Percentiles rank a stretch among this genome's conserved stretches.
Conservation (phyloP, 306 rosid species). For the Macrotyloma uniflorum region DNA sequence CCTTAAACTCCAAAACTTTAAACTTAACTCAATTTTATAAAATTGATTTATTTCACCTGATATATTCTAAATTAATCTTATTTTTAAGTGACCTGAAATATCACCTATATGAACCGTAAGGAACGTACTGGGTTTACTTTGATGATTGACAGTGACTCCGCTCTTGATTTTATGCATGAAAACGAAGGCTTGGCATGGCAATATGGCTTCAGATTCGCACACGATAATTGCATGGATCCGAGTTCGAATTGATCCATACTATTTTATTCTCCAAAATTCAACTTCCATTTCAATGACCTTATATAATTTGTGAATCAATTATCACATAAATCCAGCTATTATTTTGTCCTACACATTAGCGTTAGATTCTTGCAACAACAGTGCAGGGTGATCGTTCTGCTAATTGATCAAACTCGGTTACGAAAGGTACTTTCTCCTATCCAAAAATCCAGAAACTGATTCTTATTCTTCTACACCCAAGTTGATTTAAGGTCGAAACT, state of each 20-base stretch:
- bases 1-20: too few relatives aligned
- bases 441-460: neutral
- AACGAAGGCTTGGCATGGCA: constrained; percentile 27
- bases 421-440: constrained; percentile 12
- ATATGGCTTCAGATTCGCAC: constrained; percentile 45
- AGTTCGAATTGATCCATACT: constrained; percentile 32
- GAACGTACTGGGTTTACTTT: constrained; percentile 36
- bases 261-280: constrained; percentile 33
- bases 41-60: too few relatives aligned
- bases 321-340: neutral
- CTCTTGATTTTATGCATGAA: constrained; percentile 33
- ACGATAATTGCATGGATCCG: constrained; percentile 32
- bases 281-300: constrained; percentile 14
- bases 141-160: constrained; percentile 25
- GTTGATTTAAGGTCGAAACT: neutral
- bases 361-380: constrained; percentile 2
- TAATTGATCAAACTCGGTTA: neutral
- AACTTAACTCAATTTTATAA: too few relatives aligned
- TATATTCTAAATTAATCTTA: too few relatives aligned
- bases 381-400: neutral
- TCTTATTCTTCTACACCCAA: neutral
- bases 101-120: constrained; percentile 46
- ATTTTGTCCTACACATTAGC: constrained; percentile 21
- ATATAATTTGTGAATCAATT: neutral
- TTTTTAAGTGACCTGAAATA: too few relatives aligned